Evolutionary conservation across 306 rosid species (phyloP), one percentile per base, ranked within the genome.

Genomic region (Biancaea sappan): DNA sequence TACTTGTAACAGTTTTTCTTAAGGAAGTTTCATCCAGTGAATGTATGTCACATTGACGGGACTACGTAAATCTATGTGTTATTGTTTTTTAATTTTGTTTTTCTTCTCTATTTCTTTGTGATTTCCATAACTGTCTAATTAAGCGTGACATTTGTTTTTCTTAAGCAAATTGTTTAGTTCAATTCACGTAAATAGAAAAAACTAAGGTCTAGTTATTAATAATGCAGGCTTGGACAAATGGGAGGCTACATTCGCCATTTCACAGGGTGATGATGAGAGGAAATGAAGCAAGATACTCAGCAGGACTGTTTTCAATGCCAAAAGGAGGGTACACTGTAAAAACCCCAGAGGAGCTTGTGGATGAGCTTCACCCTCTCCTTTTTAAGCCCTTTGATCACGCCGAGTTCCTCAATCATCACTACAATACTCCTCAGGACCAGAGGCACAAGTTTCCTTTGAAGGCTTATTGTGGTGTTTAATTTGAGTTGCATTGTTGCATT

Each of bases 241-340:
- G 96, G 0, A 65, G 88, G 71, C 14, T 90, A 16, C 84, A 90
- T 71, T 78, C 96, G 1, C 79, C 96, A 1, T 51, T 66, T 70
- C 98, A 90, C 50, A 26, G 91, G 13, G 98, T 92, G 54, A 85
- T 88, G 91, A 88, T 90, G 91, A 84, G 24, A 0, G 92, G 98
- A 44, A 79, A 81, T 29, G 85, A 81, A 24, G 89, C 82, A 18
- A 87, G 96, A 79, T 92, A 90, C 71, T 86, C 91, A 0, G 46
- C 61, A 4, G 96, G 88, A 26, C 19, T 88, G 34, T 88, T 90
- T 76, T 82, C 94, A 2, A 2, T 83, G 38, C 98, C 96, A 1
- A 88, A 84, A 50, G 86, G 52, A 70, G 92, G 92, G 2, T 63
- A 37, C 73, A 31, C 63, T 13, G 32, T 90, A 28, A 74, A 88